Conservation (phyloP, 306 rosid species). For the Acacia acuminata region DNA sequence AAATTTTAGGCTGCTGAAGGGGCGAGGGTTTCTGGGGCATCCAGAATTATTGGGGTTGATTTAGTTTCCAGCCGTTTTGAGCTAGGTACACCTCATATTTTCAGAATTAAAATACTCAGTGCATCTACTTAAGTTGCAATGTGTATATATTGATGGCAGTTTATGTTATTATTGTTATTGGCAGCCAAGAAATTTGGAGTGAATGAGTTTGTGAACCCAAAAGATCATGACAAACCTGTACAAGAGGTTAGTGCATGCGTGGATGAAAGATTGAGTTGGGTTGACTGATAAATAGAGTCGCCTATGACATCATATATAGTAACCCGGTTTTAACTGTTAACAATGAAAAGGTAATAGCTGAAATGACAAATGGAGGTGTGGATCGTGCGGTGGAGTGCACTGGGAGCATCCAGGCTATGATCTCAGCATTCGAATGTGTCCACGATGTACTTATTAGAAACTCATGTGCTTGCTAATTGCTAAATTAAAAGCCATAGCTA, state of each 20-base stretch:
- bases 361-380: slow-evolving; percentile 69
- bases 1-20: slow-evolving; percentile 63
- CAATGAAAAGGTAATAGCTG: slow-evolving; percentile 51
- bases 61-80: slow-evolving; percentile 55
- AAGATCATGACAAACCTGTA: slow-evolving; percentile 59
- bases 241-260: slow-evolving; percentile 44
- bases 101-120: neutral
- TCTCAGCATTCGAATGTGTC: slow-evolving; percentile 72
- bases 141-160: neutral
- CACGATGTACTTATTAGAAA: slow-evolving; percentile 47
- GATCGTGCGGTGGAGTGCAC: slow-evolving; percentile 69
- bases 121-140: neutral
- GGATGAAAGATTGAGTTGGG: neutral
- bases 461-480: neutral
- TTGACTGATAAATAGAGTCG: neutral
- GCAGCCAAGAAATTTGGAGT: slow-evolving; percentile 68
- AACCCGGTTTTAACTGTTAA: neutral
- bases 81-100: slow-evolving; percentile 39
- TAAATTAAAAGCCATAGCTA: neutral
- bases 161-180: neutral
- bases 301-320: neutral
- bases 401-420: slow-evolving; percentile 70
- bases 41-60: slow-evolving; percentile 68
- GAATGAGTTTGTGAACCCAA: slow-evolving; percentile 69
- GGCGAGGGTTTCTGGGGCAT: slow-evolving; percentile 61